Evolutionary conservation across 148 eudicot species (phyloP).

Genomic region (Rhododendron kiyosumense): DNA sequence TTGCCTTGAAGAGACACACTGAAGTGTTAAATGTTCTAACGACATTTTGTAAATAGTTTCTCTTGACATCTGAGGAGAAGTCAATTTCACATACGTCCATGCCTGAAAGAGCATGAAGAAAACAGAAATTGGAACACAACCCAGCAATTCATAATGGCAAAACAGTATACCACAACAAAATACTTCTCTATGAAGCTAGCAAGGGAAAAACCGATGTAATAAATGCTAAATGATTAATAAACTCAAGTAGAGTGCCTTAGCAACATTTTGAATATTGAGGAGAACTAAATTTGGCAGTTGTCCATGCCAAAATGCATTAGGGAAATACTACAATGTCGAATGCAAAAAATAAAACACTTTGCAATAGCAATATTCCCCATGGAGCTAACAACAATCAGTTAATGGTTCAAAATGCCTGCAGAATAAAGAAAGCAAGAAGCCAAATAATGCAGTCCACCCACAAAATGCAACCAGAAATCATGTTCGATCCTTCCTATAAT

Average conservation of each 20-base stretch:
- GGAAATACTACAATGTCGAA: neutral
- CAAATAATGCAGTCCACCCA: neutral
- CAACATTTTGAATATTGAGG: slow-evolving; percentile 65
- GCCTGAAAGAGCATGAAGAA: slow-evolving; percentile 39
- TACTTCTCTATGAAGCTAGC: neutral
- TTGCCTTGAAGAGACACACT: slow-evolving; percentile 76
- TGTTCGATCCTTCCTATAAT: neutral
- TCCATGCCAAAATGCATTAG: slow-evolving; percentile 43
- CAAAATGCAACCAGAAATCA: neutral
- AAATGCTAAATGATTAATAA: neutral
- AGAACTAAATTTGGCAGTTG: slow-evolving; percentile 65
- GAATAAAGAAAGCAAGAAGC: neutral
- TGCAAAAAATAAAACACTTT: neutral
- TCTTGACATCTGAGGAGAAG: slow-evolving; percentile 94
- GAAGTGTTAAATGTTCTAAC: slow-evolving; percentile 50
- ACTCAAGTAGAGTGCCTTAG: slow-evolving; percentile 40
- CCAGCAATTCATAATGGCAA: neutral
- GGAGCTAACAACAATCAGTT: neutral
- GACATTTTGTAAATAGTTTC: slow-evolving; percentile 84
- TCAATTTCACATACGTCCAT: slow-evolving; percentile 88
- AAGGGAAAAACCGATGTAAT: neutral
- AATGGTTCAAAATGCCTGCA: neutral
- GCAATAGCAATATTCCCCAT: neutral
- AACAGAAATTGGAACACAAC: neutral
- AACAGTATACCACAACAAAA: neutral